Evolutionary conservation across 2,329 filamentous ascomycete genomes (phyloP).

Genomic region (Curvularia sp.): DNA sequence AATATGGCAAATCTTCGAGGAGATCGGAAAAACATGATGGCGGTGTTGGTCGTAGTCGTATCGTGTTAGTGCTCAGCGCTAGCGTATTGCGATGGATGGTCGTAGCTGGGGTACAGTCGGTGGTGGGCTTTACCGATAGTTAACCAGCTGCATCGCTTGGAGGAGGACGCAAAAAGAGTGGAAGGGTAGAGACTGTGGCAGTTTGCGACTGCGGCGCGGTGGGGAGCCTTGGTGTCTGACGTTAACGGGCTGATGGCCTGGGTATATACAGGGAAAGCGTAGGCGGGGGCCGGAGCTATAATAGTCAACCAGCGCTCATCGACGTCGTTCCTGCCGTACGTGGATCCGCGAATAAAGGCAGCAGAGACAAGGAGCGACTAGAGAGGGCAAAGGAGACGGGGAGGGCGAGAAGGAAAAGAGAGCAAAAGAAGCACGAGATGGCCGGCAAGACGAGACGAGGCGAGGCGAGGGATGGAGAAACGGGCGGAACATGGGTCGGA

Average conservation of each 20-base stretch:
- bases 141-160: constrained; percentile 27
- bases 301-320: constrained; percentile 5
- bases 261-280: constrained; percentile 10
- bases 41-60: constrained; percentile 31
- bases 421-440: background rate
- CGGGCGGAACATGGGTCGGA: constrained; percentile 1
- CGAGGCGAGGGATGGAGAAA: constrained; percentile 6
- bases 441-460: constrained; percentile 5
- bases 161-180: constrained; percentile 13
- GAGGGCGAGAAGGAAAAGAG: background rate
- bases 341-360: background rate
- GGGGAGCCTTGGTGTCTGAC: constrained; percentile 3
- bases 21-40: constrained; percentile 46
- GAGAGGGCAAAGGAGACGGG: background rate
- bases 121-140: constrained; percentile 25
- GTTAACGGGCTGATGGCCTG: constrained; percentile 2
- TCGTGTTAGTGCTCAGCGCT: constrained; percentile 22
- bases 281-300: constrained; percentile 13
- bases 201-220: background rate
- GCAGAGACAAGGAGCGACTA: constrained; percentile 12
- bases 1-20: constrained; percentile 50
- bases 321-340: constrained; percentile 14
- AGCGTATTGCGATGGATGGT: constrained; percentile 27
- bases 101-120: constrained; percentile 19
- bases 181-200: constrained; percentile 14